Evolutionary conservation across 2,329 filamentous ascomycete species (phyloP), one percentile per base, ranked within the genome.

Genomic region (Tolypocladium amazonense): DNA sequence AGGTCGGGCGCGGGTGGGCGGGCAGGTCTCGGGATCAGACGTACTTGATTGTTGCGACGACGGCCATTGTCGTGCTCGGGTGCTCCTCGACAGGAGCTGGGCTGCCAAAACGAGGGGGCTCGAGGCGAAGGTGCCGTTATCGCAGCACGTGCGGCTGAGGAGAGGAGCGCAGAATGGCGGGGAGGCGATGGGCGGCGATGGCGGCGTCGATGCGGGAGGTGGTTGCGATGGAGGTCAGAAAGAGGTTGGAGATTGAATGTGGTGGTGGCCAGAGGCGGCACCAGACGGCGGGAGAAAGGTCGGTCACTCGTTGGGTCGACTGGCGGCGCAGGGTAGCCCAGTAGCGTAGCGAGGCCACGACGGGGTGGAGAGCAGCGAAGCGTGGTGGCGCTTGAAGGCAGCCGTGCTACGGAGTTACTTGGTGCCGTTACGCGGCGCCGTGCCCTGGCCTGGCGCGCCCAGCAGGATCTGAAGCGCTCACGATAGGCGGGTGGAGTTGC

Each of bases 31-130:
- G 60, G 62, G 59, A 56, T 62, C 62, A 63, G 63, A 72, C 82
- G 71, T 76, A 85, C 82, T 85, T 85, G 76, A 85, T 85, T 68
- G 82, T 85, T 78, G 82, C 81, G 75, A 84, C 81, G 69, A 84
- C 81, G 78, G 84, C 82, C 73, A 77, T 81, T 74, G 70, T 75
- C 69, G 67, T 68, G 71, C 68, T 69, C 66, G 67, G 67, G 65
- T 65, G 71, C 75, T 75, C 71, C 72, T 72, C 64, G 62, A 65
- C 60, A 70, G 73, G 75, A 75, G 73, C 70, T 68, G 61, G 68
- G 33, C 58, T 33, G 41, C 43, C 37, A 37, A 25, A 35, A 55
- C 5, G 56, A 54, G 57, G 37, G 55, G 58, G 50, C 30, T 55
- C 37, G 23, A 53, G 43, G 41, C 30, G 59, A 43, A 54, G 57